Evolutionary conservation across 2,329 filamentous ascomycete genomes (phyloP), one percentile per base, ranked within the genome.

Genomic region (Periglandula ipomoeae): DNA sequence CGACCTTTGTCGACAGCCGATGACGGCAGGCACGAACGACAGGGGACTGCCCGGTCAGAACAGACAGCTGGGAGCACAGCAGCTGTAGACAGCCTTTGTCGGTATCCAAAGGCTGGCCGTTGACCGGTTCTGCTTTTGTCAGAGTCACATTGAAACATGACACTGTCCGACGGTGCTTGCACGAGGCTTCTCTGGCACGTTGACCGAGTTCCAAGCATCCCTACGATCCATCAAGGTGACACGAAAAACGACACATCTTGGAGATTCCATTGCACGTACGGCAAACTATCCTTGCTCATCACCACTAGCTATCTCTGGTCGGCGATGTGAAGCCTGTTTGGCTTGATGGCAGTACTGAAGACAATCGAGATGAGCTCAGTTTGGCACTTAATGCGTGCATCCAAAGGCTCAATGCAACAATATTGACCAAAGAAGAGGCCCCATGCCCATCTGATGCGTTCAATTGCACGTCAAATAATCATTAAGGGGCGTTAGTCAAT

Each of bases 1-100:
- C 32, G 39, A 46, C 19, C 20, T 46, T 42, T n/a, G 22, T 42
- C 17, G 41, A 19, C 45, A 47, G 38, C 24, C 6, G 38, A 46
- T 43, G 23, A 47, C 38, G 23, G 39, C 30, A 47, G 44, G 48
- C 48, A 47, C 44, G 38, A 50, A 30, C 38, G 38, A 37, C 39
- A n/a, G 23, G n/a, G n/a, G n/a, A 11, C 23, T 43, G 39, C 20
- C 38, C 19, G 34, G 20, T 32, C n/a, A 20, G 26, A 22, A 34
- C 40, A 20, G 17, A 32, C 23, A 37, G 8, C 15, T 22, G 23
- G 34, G 17, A 42, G 42, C 22, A 42, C 43, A 45, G 30, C 30
- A 32, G 20, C 42, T 38, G 37, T 41, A 23, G 35, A 42, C n/a
- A 47, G 30, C n/a, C 20, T 24, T 15, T 20, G 27, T 30, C 4